Conservation (phyloP, 2,329 filamentous ascomycete species). For the Pyricularia pennisetigena region DNA sequence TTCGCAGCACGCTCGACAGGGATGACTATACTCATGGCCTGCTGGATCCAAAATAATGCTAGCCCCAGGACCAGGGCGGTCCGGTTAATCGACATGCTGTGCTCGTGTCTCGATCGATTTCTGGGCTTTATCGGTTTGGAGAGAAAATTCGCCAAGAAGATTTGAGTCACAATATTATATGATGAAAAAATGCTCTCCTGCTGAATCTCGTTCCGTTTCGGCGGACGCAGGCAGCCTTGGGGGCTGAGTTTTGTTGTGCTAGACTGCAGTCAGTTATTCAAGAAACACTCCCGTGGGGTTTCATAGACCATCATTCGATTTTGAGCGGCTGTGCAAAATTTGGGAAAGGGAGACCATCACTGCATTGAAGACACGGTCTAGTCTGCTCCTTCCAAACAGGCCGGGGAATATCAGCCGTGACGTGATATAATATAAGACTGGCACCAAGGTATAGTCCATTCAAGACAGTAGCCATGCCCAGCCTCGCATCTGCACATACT, state of each 20-base stretch:
- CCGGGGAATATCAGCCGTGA: neutral
- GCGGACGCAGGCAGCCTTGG: neutral
- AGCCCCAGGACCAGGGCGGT: neutral
- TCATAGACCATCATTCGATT: neutral
- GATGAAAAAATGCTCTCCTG: neutral
- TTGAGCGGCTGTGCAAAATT: neutral
- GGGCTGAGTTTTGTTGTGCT: neutral
- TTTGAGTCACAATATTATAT: neutral
- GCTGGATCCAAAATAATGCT: neutral
- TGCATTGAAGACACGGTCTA: neutral
- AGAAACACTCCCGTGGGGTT: neutral
- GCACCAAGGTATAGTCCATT: neutral
- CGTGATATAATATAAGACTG: no score
- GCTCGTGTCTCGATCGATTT: neutral
- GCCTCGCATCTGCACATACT: no score
- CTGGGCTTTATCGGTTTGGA: neutral
- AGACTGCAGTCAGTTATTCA: neutral
- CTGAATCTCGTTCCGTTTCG: neutral
- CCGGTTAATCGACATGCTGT: neutral
- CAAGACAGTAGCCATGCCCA: no score
- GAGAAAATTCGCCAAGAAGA: neutral
- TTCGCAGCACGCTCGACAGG: neutral
- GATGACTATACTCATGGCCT: neutral
- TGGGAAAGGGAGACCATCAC: neutral
- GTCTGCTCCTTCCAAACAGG: neutral